These are phyloP conservation scores for Immersiella caudata DNA, from an alignment of 495 filamentous ascomycete species.

Conservation along the genomic window DNA sequence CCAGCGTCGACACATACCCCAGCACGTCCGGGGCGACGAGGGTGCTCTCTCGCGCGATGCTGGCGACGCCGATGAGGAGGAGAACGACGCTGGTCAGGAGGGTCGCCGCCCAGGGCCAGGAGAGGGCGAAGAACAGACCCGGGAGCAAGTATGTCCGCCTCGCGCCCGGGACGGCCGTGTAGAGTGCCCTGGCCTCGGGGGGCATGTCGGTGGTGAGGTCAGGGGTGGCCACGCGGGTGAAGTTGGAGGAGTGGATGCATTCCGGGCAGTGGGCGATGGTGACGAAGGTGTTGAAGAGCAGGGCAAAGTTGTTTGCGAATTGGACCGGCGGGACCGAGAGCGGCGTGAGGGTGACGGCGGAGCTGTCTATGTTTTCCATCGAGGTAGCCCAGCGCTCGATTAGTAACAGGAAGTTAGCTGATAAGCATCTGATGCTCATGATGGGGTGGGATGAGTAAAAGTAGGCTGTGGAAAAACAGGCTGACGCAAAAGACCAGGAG, in stretches of 20 bases:
- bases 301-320: not conserved
- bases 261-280: slow-evolving; percentile 7
- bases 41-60: not conserved
- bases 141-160: not conserved
- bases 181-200: too few relatives aligned
- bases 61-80: slow-evolving; percentile 1
- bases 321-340: too few relatives aligned
- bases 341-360: not conserved
- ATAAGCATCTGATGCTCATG: too few relatives aligned
- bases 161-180: not conserved
- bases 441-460: too few relatives aligned
- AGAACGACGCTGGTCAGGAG: not conserved
- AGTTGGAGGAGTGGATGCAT: not conserved
- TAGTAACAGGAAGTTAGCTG: too few relatives aligned
- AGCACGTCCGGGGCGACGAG: slow-evolving; percentile 8
- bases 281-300: slow-evolving; percentile 11
- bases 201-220: too few relatives aligned
- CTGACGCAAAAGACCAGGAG: too few relatives aligned
- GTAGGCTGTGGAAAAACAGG: too few relatives aligned
- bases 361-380: not conserved
- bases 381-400: not conserved
- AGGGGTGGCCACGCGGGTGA: not conserved
- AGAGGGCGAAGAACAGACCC: not conserved
- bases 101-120: not conserved
- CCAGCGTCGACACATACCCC: slow-evolving; percentile 1